Evolutionary conservation across 2,329 filamentous ascomycete genomes (phyloP), one percentile per base, ranked within the genome.

Genomic region (Calonectria multiphialidica): DNA sequence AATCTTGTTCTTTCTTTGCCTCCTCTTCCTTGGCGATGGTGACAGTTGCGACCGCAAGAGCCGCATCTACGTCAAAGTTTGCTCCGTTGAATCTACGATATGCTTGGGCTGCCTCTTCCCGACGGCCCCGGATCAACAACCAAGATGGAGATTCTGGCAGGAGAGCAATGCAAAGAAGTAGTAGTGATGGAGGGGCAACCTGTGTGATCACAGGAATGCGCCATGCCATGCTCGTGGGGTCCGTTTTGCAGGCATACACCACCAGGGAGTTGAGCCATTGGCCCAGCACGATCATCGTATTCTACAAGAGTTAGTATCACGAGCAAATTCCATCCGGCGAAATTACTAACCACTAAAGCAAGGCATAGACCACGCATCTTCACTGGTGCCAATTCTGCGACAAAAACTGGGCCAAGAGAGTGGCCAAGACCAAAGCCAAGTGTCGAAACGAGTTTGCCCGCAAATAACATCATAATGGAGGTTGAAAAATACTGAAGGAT

Each of bases 251-350:
- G 16, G 73, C 73, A 28, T 78, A 78, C n/a, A 79, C 76, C 2
- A 73, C 74, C 18, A 81, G 61, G 0, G 80, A 80, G 73, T 77
- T 80, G n/a, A 81, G 70, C 74, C 74, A 75, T 45, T 81, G 78
- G 3, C 81, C 81, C 18, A 81, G 68, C 2, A 81, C 80, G 21
- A 82, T 82, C 77, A 82, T 82, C 12, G 80, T 82, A 61, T 82
- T 82, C 75, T 75, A 23, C 15, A 28, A n/a, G 2, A n/a, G 63
- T 74, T 5, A 74, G 62, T 15, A 13, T 8, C 3, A 18, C 37
- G 5, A 33, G 2, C 8, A 3, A 0, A 2, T 7, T 10, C 23
- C 0, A 7, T 15, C 2, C 7, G 8, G 4, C 28, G 4, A 25
- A 16, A 10, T 18, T 8, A 66, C 75, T 63, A 49, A 80, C 78